Evolutionary conservation across 208 protist genomes (phyloP).

Genomic region (Leishmania martiniquensis): DNA sequence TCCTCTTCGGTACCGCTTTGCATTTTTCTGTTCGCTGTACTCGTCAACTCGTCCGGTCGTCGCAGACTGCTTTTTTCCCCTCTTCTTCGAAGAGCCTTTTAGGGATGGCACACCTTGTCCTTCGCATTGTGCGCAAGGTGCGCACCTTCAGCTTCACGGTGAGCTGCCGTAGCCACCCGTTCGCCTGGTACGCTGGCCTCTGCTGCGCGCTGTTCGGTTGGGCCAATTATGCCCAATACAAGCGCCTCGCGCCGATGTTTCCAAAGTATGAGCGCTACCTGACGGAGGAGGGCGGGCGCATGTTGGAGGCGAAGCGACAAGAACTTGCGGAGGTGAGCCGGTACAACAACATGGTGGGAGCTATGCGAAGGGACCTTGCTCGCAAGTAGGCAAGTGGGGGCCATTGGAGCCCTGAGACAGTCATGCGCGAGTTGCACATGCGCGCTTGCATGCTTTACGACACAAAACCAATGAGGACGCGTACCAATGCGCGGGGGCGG

Average conservation of each 20-base stretch:
- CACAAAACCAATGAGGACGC: neutral
- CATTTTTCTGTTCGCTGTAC: neutral
- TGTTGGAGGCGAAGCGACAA: conserved; percentile 79
- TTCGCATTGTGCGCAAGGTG: conserved; percentile 39
- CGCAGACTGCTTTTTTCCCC: neutral
- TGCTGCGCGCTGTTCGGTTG: conserved; percentile 53
- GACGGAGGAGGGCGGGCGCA: conserved; percentile 59
- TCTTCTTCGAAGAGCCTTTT: neutral
- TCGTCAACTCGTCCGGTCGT: neutral
- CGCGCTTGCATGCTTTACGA: neutral
- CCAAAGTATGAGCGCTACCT: conserved; percentile 67
- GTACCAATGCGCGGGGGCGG: neutral
- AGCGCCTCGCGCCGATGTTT: conserved; percentile 69
- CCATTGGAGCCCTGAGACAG: neutral
- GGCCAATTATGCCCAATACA: conserved; percentile 82
- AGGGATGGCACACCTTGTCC: conserved; percentile 15
- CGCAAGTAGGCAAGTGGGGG: conserved; percentile 11
- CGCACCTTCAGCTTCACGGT: conserved; percentile 65
- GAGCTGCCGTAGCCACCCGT: conserved; percentile 57
- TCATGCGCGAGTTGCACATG: neutral
- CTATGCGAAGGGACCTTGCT: conserved; percentile 68
- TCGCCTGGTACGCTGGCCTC: conserved; percentile 57
- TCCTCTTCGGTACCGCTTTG: neutral
- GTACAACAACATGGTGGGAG: conserved; percentile 82
- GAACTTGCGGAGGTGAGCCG: conserved; percentile 73